These are phyloP conservation scores for Lachnellula hyalina DNA, from an alignment of 2,329 filamentous ascomycete species.

Conservation along the genomic window DNA sequence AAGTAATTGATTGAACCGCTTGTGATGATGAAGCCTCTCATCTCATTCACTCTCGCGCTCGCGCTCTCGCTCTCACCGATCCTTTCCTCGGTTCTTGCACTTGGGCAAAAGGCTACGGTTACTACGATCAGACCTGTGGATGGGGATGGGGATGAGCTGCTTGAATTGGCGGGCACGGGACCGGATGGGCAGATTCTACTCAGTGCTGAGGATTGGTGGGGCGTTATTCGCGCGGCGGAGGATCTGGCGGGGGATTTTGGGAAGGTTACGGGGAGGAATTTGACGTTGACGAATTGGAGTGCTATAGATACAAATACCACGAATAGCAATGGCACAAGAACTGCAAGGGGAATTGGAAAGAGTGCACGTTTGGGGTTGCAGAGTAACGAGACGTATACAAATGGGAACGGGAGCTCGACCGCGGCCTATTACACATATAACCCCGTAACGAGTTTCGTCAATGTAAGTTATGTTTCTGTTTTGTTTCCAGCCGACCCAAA, in stretches of 20 bases:
- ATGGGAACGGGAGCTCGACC: conserved; percentile 5
- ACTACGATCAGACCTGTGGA: conserved; percentile 39
- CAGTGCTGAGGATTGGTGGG: conserved; percentile 58
- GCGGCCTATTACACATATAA: conserved; percentile 26
- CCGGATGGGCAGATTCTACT: conserved; percentile 47
- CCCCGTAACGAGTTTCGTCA: conserved; percentile 23
- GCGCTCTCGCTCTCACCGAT: conserved; percentile 21
- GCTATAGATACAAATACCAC: background rate
- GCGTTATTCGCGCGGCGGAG: conserved; percentile 60
- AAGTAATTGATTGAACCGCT: background rate
- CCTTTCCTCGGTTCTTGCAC: conserved; percentile 29
- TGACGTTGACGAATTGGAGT: conserved; percentile 38
- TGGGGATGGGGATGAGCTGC: background rate
- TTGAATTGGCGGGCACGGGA: conserved; percentile 26
- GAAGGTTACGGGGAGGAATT: conserved; percentile 62
- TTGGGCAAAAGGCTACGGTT: conserved; percentile 43
- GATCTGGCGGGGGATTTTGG: conserved; percentile 66
- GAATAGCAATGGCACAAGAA: background rate
- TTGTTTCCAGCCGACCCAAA: background rate
- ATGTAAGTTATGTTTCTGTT: conserved; percentile 22
- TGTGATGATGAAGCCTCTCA: conserved; percentile 17
- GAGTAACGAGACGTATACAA: conserved; percentile 12
- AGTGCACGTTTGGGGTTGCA: background rate
- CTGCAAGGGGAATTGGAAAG: background rate
- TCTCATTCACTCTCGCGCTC: conserved; percentile 16